phyloP scores from a whole-genome alignment of 192 early-diverging fungal species.

The Irineochytrium annulatum region DNA sequence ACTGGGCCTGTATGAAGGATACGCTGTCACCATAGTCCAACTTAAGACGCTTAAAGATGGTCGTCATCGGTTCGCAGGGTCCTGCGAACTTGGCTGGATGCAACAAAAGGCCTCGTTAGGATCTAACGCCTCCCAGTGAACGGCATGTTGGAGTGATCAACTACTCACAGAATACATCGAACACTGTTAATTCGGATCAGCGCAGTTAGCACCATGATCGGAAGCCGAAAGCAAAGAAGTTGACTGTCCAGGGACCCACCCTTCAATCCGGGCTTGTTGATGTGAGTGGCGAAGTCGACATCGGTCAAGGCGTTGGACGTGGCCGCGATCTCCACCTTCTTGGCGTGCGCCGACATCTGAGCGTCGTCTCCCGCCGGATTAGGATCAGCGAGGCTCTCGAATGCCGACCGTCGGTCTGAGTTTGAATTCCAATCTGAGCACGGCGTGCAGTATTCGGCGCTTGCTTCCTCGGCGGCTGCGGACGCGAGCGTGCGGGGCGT shows the following conservation, averaged over 20 bases:
- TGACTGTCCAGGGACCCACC: conserved; percentile 1
- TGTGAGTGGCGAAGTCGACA: conserved; percentile 36
- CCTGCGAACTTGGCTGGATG: conserved; percentile 54
- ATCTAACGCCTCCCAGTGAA: not conserved
- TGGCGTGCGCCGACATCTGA: conserved; percentile 43
- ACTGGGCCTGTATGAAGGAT: conserved; percentile 40
- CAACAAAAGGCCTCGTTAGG: not conserved
- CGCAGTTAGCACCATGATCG: not conserved
- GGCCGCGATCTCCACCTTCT: conserved; percentile 24
- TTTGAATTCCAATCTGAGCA: too few species aligned
- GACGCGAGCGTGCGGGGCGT: too few species aligned
- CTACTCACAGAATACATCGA: conserved; percentile 45
- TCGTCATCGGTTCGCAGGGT: conserved; percentile 56
- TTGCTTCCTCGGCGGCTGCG: too few species aligned
- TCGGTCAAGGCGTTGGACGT: conserved; percentile 11
- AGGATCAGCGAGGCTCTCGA: too few species aligned
- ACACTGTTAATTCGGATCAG: conserved; percentile 21
- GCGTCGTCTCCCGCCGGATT: too few species aligned
- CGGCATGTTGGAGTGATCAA: not conserved
- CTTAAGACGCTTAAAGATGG: conserved; percentile 59
- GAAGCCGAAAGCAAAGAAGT: not conserved
- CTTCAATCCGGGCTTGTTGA: conserved; percentile 32
- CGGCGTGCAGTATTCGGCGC: too few species aligned
- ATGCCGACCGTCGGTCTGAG: too few species aligned
- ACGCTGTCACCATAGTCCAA: conserved; percentile 51